Evolutionary conservation across 23 red algal genomes (phyloP).

Genomic region (Chondrus crispus): DNA sequence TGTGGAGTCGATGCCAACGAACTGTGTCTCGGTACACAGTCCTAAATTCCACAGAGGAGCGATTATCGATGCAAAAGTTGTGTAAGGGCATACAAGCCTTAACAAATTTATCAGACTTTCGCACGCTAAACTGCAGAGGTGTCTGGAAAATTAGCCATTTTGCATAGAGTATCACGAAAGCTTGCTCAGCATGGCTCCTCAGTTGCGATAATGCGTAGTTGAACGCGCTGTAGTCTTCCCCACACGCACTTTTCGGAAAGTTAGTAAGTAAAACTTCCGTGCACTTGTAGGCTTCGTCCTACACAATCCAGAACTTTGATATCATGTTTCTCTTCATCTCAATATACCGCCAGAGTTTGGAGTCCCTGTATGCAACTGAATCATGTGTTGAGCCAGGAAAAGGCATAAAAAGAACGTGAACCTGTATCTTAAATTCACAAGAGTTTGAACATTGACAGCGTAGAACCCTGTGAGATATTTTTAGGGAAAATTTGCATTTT

Average conservation of each 20-base stretch:
- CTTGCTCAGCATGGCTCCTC: not conserved
- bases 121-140: not conserved
- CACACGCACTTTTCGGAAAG: not conserved
- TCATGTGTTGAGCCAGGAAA: not conserved
- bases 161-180: not conserved
- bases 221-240: not conserved
- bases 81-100: not conserved
- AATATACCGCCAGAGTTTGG: not conserved
- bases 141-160: not conserved
- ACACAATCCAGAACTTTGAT: not conserved
- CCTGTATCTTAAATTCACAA: not conserved
- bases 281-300: not conserved
- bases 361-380: not conserved
- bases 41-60: not conserved
- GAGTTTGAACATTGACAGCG: not conserved
- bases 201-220: constrained; percentile 4
- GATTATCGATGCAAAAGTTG: not conserved
- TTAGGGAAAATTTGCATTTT: no score
- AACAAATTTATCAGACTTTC: not conserved
- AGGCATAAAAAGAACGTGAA: not conserved
- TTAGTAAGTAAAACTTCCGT: not conserved
- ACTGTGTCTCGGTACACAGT: not conserved
- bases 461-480: not conserved
- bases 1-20: not conserved
- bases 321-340: not conserved